phyloP scores from a whole-genome alignment of 129 eudicot genomes.

The Solidago caesia region DNA sequence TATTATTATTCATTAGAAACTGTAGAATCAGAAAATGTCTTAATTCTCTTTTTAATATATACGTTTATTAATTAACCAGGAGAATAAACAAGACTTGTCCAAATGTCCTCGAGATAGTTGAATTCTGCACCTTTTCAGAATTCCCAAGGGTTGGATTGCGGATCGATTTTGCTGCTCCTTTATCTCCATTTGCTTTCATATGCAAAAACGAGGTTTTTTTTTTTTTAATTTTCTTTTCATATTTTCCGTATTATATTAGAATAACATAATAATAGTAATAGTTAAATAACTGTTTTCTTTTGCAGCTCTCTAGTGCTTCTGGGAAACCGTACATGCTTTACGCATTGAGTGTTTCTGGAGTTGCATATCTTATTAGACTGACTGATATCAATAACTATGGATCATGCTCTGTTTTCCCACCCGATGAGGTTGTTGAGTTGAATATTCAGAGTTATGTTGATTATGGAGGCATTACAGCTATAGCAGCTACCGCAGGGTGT shows the following conservation, averaged over 20 bases:
- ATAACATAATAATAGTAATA: no score
- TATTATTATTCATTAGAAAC: not conserved
- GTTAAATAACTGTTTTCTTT: constrained; percentile 1
- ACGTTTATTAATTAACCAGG: constrained; percentile 43
- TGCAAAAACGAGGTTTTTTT: constrained; percentile 60
- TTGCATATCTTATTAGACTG: constrained; percentile 65
- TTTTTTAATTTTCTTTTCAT: not conserved
- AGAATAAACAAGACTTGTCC: constrained; percentile 58
- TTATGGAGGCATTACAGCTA: constrained; percentile 60
- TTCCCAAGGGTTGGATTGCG: constrained; percentile 65
- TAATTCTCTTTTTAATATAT: not conserved
- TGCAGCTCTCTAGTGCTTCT: constrained; percentile 46
- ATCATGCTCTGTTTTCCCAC: constrained; percentile 46
- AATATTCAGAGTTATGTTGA: constrained; percentile 46
- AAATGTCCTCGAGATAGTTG: constrained; percentile 62
- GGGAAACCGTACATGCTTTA: constrained; percentile 66
- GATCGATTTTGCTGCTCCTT: constrained; percentile 56
- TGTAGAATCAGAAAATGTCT: constrained; percentile 3
- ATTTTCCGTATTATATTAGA: not conserved
- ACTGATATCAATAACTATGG: constrained; percentile 45
- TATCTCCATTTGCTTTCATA: constrained; percentile 67
- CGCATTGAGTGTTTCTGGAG: constrained; percentile 57
- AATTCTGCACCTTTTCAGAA: constrained; percentile 52
- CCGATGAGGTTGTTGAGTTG: constrained; percentile 59
- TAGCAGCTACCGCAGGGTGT: constrained; percentile 63